Conservation (phyloP, 2,329 filamentous ascomycete species). For the Alternaria sp. region DNA sequence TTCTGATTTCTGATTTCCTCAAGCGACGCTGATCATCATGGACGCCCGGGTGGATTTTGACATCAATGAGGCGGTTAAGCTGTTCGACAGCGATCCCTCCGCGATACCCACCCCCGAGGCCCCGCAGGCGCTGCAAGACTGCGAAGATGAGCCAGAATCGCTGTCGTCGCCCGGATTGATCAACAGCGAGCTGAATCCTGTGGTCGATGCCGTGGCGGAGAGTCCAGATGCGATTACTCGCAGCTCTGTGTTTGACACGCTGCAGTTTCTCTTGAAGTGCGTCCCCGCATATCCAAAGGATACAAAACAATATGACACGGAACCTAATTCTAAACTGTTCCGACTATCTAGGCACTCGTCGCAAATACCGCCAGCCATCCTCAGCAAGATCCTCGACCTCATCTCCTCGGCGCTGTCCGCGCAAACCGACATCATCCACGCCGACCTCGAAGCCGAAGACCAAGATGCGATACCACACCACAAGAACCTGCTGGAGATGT, state of each 20-base stretch:
- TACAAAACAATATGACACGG: constrained; percentile 37
- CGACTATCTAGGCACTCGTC: constrained; percentile 77
- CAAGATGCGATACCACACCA: constrained; percentile 80
- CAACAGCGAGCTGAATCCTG: constrained; percentile 86
- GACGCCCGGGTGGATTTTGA: constrained; percentile 78
- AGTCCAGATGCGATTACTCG: constrained; percentile 87
- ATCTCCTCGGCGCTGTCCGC: constrained; percentile 84
- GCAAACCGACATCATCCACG: constrained; percentile 83
- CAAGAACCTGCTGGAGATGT: constrained; percentile 90
- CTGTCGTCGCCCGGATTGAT: constrained; percentile 76
- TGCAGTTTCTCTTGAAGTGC: constrained; percentile 97
- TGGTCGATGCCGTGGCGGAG: constrained; percentile 90
- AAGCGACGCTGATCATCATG: constrained; percentile 61
- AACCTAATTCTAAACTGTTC: constrained; percentile 68
- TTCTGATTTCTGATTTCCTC: constrained; percentile 13
- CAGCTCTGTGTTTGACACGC: constrained; percentile 82
- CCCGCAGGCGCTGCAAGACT: constrained; percentile 81
- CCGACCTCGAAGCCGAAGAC: constrained; percentile 89
- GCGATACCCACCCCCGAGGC: constrained; percentile 86
- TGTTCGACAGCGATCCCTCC: constrained; percentile 92
- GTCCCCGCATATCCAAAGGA: constrained; percentile 62
- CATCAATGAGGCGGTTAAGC: constrained; percentile 94
- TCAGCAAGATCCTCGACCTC: constrained; percentile 93
- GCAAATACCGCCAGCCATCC: constrained; percentile 76
- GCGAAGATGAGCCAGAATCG: constrained; percentile 88